Evolutionary conservation across 257 asterid genomes (phyloP), one percentile per base, ranked within the genome.

Genomic region (Haberlea rhodopensis): DNA sequence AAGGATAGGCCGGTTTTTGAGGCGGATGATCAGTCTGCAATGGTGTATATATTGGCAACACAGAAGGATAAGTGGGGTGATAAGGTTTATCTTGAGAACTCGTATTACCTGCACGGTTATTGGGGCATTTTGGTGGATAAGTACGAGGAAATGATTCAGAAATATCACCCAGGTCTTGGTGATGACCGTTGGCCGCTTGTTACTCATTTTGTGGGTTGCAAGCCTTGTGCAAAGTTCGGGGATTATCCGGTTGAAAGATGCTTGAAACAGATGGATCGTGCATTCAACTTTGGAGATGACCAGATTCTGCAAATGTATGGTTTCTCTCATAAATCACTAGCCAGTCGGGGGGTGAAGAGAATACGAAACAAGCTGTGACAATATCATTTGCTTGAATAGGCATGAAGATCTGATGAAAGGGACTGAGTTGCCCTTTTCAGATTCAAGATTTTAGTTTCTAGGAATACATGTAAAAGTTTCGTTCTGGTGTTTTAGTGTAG

Each of bases 161-260:
- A 75, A 71, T 89, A 76, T 45, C 97, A 82, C 57, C 99, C 99
- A 0, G 99, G 99, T 0, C 66, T 82, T 20, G 99, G 99, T 0
- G 99, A 92, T 69, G 89, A 87, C 24, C 68, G 99, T 45, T 92
- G 99, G 99, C 99, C 99, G 4, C 82, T 92, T 16, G 96, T 92
- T 28, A 92, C 99, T 68, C 99, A 92, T 75, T 92, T 92, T 76
- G 99, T 92, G 78, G 99, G 99, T 24, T 92, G 99, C 71, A 92
- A 92, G 79, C 98, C 98, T 48, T 92, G 98, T 75, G 95, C 85
- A 22, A 91, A 89, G 59, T 85, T 89, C 19, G 94, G 96, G 64
- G 98, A 91, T 87, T 85, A 85, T 69, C 80, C 96, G 0, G 94
- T 89, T 5, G 98, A 89, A 86, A 85, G 87, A 73, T 91, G 98